Evolutionary conservation across 169 alveolate genomes (phyloP), one percentile per base, ranked within the genome.

Genomic region (Perkinsus chesapeaki): DNA sequence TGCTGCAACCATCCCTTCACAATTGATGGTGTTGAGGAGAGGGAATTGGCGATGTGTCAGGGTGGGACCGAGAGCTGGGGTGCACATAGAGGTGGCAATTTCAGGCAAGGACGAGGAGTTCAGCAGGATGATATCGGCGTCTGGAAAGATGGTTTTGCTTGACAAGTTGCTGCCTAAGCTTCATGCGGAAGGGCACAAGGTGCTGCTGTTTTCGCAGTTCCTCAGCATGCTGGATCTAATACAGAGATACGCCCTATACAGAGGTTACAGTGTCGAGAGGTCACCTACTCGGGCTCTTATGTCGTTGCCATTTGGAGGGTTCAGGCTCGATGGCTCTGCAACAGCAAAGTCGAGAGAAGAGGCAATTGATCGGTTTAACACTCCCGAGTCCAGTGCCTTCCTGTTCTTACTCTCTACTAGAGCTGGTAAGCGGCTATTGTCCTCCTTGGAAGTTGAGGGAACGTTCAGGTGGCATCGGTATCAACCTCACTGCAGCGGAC

Each of bases 1-100:
- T 98, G 99, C 92, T 98, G 99, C 95, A 98, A 98, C 93, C 99
- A 98, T 94, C 98, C 99, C n/a, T 98, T 95, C 95, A 96, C 98
- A 91, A 97, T 98, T 23, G 98, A 97, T 91, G 99, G 98, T 60
- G 98, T 98, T 0, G 98, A 98, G 94, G 95, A 92, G 94, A 20
- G 93, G 27, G 94, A 91, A 38, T 92, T 91, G 39, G 95, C 93
- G n/a, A 82, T 92, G 47, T 95, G 95, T 39, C 92, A 48, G 94
- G 93, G 94, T 90, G 73, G 73, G 73, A 94, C 91, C 91, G 95
- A 91, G 91, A 48, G 94, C 20, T 23, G 20, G 39, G 48, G 92
- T 19, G 92, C 20, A 95, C 92, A 96, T 96, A 39, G 92, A 96
- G 94, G 95, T 98, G 48, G 94, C 97, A 34, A 97, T 96, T 82